Percentiles rank a stretch among this genome's conserved stretches.
Conservation (phyloP, 1,139 yeast species). For the Eremothecium coryli region DNA sequence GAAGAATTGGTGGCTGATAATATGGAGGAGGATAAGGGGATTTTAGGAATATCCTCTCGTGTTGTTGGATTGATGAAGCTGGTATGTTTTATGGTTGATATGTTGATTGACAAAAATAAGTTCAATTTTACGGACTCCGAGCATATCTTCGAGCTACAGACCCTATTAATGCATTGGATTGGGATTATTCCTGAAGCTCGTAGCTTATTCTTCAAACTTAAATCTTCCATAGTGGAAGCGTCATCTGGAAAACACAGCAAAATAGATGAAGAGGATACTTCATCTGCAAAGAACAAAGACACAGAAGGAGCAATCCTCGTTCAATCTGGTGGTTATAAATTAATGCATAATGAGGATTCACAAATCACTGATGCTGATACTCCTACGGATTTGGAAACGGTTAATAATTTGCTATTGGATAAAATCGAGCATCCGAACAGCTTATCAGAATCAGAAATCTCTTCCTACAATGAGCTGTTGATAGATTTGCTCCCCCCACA, state of each 20-base stretch:
- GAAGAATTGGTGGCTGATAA: slow-evolving; percentile 9
- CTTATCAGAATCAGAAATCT: slow-evolving; percentile 4
- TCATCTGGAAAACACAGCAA: slow-evolving; percentile 3
- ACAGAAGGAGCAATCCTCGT: background rate
- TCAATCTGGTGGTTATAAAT: background rate
- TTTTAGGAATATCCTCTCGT: slow-evolving; percentile 29
- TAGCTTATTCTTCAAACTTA: slow-evolving; percentile 31
- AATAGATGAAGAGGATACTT: slow-evolving; percentile 4
- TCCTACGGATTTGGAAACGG: background rate
- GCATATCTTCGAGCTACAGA: slow-evolving; percentile 48
- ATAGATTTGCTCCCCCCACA: slow-evolving; percentile 20
- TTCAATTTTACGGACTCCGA: slow-evolving; percentile 40
- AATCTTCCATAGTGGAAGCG: slow-evolving; percentile 14
- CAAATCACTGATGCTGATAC: background rate
- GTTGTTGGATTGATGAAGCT: slow-evolving; percentile 44
- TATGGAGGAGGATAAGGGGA: slow-evolving; percentile 27
- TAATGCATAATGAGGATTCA: background rate
- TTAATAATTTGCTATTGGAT: background rate
- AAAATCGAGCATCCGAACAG: background rate
- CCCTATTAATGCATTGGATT: slow-evolving; percentile 53
- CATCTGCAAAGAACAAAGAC: background rate
- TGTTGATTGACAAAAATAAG: slow-evolving; percentile 38
- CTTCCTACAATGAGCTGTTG: slow-evolving; percentile 17
- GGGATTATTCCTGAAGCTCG: slow-evolving; percentile 43
- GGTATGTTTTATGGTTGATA: slow-evolving; percentile 53